These are phyloP conservation scores for Phanerodontia chrysosporium DNA, from an alignment of 768 basidiomycete species.

Conservation along the genomic window DNA sequence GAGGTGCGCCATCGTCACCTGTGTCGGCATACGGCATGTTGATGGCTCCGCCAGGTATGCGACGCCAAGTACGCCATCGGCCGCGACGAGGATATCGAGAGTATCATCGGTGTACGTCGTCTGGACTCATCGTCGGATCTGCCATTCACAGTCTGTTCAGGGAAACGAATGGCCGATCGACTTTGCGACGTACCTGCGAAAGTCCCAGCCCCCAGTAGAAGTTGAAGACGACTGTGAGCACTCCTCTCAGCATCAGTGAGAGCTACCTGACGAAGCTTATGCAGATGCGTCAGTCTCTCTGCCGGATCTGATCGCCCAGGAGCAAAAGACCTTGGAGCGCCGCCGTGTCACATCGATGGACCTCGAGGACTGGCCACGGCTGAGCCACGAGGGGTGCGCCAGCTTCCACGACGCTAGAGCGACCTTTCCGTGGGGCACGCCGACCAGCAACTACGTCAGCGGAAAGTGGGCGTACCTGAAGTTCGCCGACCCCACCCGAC, in stretches of 20 bases:
- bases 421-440: no score
- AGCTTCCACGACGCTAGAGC: not conserved
- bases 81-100: not conserved
- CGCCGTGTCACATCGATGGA: not conserved
- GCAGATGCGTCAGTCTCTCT: not conserved
- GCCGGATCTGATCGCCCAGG: not conserved
- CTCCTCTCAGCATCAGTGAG: not conserved
- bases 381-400: not conserved
- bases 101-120: not conserved
- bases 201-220: not conserved
- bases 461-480: no score
- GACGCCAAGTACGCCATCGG: not conserved
- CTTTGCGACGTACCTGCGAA: not conserved
- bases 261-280: not conserved
- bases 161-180: not conserved
- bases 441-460: no score
- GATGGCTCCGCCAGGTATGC: not conserved
- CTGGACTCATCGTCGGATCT: not conserved
- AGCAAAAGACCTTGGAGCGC: not conserved
- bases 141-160: not conserved
- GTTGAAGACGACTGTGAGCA: not conserved
- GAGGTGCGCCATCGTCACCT: constrained; percentile 9
- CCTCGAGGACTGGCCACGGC: not conserved
- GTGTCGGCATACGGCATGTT: no score
- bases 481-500: not conserved